These are phyloP conservation scores for Rubus parviflorus DNA, from an alignment of 306 rosid genomes.

Conservation along the genomic window DNA sequence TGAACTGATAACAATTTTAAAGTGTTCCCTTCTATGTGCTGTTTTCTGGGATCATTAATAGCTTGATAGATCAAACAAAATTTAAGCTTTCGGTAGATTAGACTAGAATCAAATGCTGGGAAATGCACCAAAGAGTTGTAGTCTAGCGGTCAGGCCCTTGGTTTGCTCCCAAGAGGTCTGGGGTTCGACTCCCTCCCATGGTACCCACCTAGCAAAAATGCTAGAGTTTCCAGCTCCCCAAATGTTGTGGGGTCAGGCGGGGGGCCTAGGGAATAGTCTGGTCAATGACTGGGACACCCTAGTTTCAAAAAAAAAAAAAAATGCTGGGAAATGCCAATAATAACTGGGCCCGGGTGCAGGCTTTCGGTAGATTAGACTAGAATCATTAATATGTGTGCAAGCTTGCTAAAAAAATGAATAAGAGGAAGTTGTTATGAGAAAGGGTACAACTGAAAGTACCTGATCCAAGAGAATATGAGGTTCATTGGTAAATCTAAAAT, in stretches of 20 bases:
- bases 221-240: too few relatives aligned
- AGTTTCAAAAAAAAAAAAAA: too few relatives aligned
- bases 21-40: not conserved
- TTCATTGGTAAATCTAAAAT: slow-evolving; percentile 57
- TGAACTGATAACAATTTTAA: not conserved
- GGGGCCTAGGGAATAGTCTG: too few relatives aligned
- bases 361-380: too few relatives aligned
- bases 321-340: not conserved
- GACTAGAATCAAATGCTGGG: not conserved
- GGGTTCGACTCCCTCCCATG: too few relatives aligned
- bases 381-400: not conserved
- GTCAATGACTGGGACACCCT: too few relatives aligned
- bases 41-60: not conserved
- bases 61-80: not conserved
- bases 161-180: too few relatives aligned
- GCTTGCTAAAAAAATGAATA: not conserved
- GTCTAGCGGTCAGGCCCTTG: too few relatives aligned
- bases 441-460: slow-evolving; percentile 46
- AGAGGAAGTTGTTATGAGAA: not conserved
- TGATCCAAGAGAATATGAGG: slow-evolving; percentile 78
- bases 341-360: not conserved
- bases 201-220: too few relatives aligned
- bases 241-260: too few relatives aligned
- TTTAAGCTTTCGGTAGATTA: not conserved
- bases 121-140: too few relatives aligned